Percentiles rank a stretch among this genome's conserved stretches.
Conservation (phyloP, 805 yeast genomes). For the Kazachstania viticola region DNA sequence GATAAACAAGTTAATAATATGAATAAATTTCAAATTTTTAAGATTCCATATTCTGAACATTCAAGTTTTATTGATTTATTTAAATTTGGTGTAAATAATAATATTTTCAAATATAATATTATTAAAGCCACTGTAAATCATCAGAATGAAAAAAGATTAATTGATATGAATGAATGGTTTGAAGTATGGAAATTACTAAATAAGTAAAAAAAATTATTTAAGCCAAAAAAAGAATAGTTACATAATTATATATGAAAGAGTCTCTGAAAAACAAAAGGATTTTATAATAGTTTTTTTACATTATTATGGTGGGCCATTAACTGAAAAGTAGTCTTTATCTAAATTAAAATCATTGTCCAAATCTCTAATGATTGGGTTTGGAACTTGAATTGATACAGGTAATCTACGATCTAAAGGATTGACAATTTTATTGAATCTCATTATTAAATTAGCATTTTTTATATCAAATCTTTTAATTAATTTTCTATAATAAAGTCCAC, state of each 20-base stretch:
- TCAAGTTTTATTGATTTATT: constrained; percentile 77
- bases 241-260: no score
- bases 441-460: constrained; percentile 21
- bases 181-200: constrained; percentile 19
- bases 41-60: constrained; percentile 88
- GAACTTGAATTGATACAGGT: constrained; percentile 18
- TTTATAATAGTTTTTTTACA: not conserved
- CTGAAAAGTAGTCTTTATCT: constrained; percentile 5
- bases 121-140: constrained; percentile 74
- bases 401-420: constrained; percentile 23
- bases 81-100: constrained; percentile 39
- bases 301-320: constrained; percentile 1
- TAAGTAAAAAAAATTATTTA: not conserved
- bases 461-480: constrained; percentile 31
- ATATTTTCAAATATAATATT: constrained; percentile 33
- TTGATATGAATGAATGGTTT: constrained; percentile 29
- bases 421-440: constrained; percentile 19
- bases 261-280: not conserved
- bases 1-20: constrained; percentile 16
- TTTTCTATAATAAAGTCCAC: constrained; percentile 72
- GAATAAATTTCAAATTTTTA: constrained; percentile 35
- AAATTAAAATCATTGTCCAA: constrained; percentile 5
- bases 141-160: constrained; percentile 17
- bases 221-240: not conserved
- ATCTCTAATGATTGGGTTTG: constrained; percentile 13